Percentiles rank a stretch among this genome's conserved stretches.
Evolutionary conservation across 495 filamentous ascomycete species (phyloP).

Genomic region (Entonaema liquescens): DNA sequence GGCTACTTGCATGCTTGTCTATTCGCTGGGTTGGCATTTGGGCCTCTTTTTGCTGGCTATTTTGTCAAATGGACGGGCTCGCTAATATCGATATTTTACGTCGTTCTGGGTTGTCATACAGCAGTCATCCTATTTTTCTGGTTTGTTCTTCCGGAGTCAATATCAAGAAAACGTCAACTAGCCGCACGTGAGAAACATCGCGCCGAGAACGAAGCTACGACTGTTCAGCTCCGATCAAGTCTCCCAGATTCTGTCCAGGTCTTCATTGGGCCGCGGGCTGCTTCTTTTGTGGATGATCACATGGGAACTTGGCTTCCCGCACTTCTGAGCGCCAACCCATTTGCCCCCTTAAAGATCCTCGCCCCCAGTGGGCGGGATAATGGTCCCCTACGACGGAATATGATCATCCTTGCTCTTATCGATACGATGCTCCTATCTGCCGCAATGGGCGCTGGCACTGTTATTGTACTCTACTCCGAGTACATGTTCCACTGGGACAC

Average conservation of each 20-base stretch:
- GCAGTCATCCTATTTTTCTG: constrained; percentile 74
- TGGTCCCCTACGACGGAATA: constrained; percentile 73
- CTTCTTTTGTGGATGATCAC: constrained; percentile 39
- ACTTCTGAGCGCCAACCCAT: constrained; percentile 60
- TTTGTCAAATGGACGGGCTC: constrained; percentile 74
- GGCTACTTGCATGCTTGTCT: constrained; percentile 88
- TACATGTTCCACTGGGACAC: constrained; percentile 83
- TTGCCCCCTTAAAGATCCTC: constrained; percentile 81
- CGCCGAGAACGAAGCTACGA: constrained; percentile 40
- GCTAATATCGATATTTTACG: constrained; percentile 79
- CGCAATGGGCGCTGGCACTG: constrained; percentile 78
- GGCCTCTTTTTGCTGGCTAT: constrained; percentile 80
- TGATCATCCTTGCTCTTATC: constrained; percentile 78
- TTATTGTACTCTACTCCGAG: constrained; percentile 82
- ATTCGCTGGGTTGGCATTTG: constrained; percentile 84
- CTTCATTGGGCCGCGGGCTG: constrained; percentile 25
- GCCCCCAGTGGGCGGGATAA: constrained; percentile 72
- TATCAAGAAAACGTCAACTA: constrained; percentile 72
- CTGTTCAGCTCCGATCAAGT: constrained; percentile 29
- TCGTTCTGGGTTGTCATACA: constrained; percentile 72
- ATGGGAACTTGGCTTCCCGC: constrained; percentile 53
- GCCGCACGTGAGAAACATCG: constrained; percentile 72
- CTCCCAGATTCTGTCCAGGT: constrained; percentile 30
- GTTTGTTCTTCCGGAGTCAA: constrained; percentile 81
- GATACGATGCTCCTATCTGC: constrained; percentile 83